These are phyloP conservation scores for Boletus barrowsii DNA, from an alignment of 768 basidiomycete genomes.

Conservation along the genomic window DNA sequence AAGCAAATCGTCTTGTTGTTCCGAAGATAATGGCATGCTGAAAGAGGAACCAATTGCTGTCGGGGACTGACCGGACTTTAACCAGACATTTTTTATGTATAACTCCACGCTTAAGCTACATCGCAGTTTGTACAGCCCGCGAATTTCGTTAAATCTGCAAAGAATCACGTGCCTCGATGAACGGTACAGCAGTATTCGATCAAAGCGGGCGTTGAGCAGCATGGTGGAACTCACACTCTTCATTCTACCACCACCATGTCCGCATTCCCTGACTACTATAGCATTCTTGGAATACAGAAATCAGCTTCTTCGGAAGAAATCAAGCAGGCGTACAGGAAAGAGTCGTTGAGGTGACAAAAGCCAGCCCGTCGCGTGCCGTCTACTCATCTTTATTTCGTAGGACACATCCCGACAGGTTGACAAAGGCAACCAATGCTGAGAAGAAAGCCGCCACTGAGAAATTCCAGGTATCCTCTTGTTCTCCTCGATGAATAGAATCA, in stretches of 20 bases:
- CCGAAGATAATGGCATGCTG: conserved; percentile 1
- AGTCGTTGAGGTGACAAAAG: conserved; percentile 59
- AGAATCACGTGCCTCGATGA: neutral
- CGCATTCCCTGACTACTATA: conserved; percentile 78
- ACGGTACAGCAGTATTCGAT: neutral
- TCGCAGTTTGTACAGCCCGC: conserved; percentile 2
- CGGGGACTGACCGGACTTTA: conserved; percentile 3
- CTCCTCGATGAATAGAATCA: neutral
- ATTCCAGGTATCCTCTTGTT: conserved; percentile 59
- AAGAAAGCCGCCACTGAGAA: conserved; percentile 74
- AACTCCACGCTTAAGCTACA: conserved; percentile 3
- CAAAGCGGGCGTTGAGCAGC: conserved; percentile 10
- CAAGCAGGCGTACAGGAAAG: conserved; percentile 73
- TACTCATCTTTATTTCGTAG: conserved; percentile 37
- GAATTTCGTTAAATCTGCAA: neutral
- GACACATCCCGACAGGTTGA: conserved; percentile 86
- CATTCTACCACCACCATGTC: conserved; percentile 49
- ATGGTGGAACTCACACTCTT: conserved; percentile 7
- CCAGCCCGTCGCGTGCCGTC: neutral
- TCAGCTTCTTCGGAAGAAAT: conserved; percentile 68
- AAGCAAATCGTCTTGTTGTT: conserved; percentile 14
- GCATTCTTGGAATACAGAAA: conserved; percentile 51
- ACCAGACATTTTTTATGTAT: neutral
- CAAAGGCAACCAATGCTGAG: conserved; percentile 66
- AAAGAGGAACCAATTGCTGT: conserved; percentile 9